Conservation (phyloP, 2,329 filamentous ascomycete genomes). For the Pseudopithomyces maydicus region DNA sequence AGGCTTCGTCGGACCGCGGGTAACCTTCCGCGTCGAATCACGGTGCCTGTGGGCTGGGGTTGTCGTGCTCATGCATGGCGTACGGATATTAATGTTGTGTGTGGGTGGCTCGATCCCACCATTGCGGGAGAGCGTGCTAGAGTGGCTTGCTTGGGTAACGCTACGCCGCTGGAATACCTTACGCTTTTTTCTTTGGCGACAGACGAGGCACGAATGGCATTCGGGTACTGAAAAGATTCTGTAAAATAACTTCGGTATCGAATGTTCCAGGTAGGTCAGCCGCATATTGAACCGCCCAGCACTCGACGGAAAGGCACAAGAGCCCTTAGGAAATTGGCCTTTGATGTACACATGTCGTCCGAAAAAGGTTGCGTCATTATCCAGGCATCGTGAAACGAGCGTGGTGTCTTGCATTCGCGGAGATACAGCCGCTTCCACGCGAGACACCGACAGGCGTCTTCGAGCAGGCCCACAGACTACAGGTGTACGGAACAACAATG, state of each 20-base stretch:
- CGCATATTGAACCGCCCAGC: not conserved
- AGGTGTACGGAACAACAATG: constrained; percentile 9
- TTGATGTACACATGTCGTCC: constrained; percentile 16
- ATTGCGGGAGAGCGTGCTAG: constrained; percentile 36
- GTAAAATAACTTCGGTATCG: not conserved
- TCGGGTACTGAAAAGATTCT: not conserved
- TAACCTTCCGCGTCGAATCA: constrained; percentile 38
- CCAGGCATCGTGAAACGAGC: constrained; percentile 24
- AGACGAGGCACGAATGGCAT: not conserved
- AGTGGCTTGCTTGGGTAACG: constrained; percentile 13
- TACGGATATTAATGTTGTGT: constrained; percentile 26
- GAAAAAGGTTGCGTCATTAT: constrained; percentile 35
- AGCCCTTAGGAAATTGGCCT: not conserved
- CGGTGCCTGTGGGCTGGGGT: constrained; percentile 18
- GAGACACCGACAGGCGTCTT: constrained; percentile 26
- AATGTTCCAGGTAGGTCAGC: not conserved
- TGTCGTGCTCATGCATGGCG: constrained; percentile 35
- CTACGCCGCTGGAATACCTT: constrained; percentile 16
- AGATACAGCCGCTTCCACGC: constrained; percentile 41
- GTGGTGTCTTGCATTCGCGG: constrained; percentile 36
- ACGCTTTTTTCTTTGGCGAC: constrained; percentile 7
- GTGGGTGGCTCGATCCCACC: constrained; percentile 26
- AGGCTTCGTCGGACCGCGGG: constrained; percentile 38
- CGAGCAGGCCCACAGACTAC: constrained; percentile 22
- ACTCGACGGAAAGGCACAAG: not conserved